Evolutionary conservation across 495 filamentous ascomycete species (phyloP).

Genomic region (Aspergillus panamensis): DNA sequence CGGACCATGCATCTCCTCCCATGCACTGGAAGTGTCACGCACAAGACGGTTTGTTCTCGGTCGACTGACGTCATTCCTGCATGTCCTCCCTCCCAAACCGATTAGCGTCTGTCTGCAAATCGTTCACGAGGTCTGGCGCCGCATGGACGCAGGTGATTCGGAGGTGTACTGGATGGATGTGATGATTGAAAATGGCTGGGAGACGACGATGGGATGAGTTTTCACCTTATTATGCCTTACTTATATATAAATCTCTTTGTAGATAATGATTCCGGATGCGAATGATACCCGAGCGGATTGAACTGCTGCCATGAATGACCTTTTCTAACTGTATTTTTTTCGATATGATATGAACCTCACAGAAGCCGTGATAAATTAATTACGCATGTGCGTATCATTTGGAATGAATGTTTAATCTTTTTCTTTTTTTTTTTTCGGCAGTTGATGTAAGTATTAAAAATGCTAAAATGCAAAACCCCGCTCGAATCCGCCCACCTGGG

Average conservation of each 20-base stretch:
- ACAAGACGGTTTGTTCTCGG: slow-evolving; percentile 46
- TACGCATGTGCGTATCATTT: neutral
- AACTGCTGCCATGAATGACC: neutral
- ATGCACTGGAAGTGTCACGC: slow-evolving; percentile 46
- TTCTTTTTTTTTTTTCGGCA: neutral
- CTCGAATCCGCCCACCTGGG: too few species aligned
- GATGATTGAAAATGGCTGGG: slow-evolving; percentile 55
- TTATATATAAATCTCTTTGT: neutral
- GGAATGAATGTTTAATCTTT: neutral
- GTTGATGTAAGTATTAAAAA: neutral
- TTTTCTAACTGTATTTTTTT: neutral
- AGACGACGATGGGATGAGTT: slow-evolving; percentile 53
- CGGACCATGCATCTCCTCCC: slow-evolving; percentile 37
- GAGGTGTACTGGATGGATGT: slow-evolving; percentile 54
- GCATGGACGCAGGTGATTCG: slow-evolving; percentile 43
- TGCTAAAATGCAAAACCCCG: neutral
- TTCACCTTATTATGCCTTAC: neutral
- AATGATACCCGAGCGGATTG: neutral
- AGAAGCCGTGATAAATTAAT: too few species aligned
- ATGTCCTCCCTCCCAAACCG: slow-evolving; percentile 52
- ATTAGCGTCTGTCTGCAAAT: slow-evolving; percentile 46
- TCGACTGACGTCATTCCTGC: slow-evolving; percentile 44
- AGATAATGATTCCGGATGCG: neutral
- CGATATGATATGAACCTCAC: neutral
- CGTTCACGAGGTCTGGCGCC: slow-evolving; percentile 50